These are phyloP conservation scores for Teunomyces aglyptinius DNA, from an alignment of 805 yeast genomes.

Conservation along the genomic window DNA sequence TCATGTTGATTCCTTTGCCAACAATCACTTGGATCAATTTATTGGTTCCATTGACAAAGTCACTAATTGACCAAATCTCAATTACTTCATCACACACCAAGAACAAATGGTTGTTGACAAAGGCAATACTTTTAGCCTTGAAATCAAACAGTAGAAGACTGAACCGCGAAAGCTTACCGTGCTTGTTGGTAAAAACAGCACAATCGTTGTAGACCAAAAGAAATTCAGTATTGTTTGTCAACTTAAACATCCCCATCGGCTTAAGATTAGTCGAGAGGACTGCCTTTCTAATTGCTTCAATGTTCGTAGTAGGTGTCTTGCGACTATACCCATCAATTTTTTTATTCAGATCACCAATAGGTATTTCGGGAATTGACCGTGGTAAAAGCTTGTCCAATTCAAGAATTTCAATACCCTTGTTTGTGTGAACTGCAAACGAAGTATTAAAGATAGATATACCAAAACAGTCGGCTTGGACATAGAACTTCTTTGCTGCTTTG, in stretches of 20 bases:
- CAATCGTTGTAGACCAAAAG: slow-evolving; percentile 68
- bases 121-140: slow-evolving; percentile 36
- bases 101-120: slow-evolving; percentile 31
- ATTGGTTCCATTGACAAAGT: slow-evolving; percentile 40
- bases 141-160: slow-evolving; percentile 44
- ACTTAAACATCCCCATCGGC: slow-evolving; percentile 64
- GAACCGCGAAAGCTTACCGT: slow-evolving; percentile 51
- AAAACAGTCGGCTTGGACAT: slow-evolving; percentile 53
- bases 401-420: slow-evolving; percentile 64
- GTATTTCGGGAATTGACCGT: slow-evolving; percentile 56
- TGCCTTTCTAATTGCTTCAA: slow-evolving; percentile 41
- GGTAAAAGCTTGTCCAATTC: slow-evolving; percentile 58
- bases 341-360: slow-evolving; percentile 14
- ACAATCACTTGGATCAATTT: slow-evolving; percentile 65
- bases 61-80: slow-evolving; percentile 64
- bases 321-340: slow-evolving; percentile 32
- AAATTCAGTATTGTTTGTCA: slow-evolving; percentile 49
- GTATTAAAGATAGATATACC: slow-evolving; percentile 64
- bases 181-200: slow-evolving; percentile 62
- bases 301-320: slow-evolving; percentile 15
- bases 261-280: slow-evolving; percentile 39
- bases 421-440: slow-evolving; percentile 64
- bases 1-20: slow-evolving; percentile 58
- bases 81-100: slow-evolving; percentile 63
- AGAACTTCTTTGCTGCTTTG: slow-evolving; percentile 43